A percentile compares a stretch with the other conserved stretches of the same genome.
phyloP scores from a whole-genome alignment of 352 stramenopile genomes.

The Pythium dissimile region DNA sequence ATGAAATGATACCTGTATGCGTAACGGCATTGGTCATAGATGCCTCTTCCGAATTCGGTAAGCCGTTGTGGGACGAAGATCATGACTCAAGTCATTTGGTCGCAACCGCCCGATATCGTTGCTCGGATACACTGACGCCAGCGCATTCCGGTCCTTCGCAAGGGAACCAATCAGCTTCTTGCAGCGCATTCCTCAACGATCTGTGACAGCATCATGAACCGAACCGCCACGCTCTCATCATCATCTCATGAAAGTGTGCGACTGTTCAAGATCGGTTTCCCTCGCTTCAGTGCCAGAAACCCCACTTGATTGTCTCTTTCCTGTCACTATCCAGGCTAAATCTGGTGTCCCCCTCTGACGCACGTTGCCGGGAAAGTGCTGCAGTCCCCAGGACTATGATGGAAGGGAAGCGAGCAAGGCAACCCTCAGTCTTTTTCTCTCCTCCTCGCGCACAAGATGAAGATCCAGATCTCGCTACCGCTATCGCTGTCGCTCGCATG shows the following conservation, averaged over 20 bases:
- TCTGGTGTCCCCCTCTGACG: neutral
- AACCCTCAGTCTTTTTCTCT: neutral
- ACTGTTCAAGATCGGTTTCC: conserved; percentile 17
- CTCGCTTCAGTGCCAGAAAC: neutral
- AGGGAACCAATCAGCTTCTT: neutral
- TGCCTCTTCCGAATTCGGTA: too few relatives aligned
- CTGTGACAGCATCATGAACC: conserved; percentile 3
- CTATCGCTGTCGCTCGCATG: neutral
- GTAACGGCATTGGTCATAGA: too few relatives aligned
- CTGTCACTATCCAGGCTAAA: neutral
- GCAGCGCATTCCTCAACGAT: neutral
- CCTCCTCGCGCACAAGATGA: neutral
- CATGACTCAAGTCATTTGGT: too few relatives aligned
- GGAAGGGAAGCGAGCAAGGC: too few relatives aligned
- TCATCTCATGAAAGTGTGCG: conserved; percentile 23
- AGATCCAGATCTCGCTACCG: neutral
- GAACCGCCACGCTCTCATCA: neutral
- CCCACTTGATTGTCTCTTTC: neutral
- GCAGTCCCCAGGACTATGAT: too few relatives aligned
- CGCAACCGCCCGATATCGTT: too few relatives aligned
- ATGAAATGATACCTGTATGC: too few relatives aligned
- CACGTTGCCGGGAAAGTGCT: neutral
- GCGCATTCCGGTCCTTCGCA: too few relatives aligned
- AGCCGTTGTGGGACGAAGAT: too few relatives aligned
- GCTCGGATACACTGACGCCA: neutral